Conservation (phyloP, 306 rosid genomes). For the Prunus kanzakura region DNA sequence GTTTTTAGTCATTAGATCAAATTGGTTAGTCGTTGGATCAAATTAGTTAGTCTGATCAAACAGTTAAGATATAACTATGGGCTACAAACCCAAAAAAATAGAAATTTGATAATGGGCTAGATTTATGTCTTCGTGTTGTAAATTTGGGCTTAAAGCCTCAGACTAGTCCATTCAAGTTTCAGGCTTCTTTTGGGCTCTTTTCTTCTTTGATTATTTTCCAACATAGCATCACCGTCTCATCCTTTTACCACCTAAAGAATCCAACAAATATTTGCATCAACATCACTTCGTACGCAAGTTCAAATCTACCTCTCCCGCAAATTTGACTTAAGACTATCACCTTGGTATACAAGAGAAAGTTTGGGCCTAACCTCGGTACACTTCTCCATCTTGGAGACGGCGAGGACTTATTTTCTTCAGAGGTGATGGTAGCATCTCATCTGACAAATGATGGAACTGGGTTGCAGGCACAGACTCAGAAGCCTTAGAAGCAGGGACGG, state of each 20-base stretch:
- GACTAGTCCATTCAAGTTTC: no score
- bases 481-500: neutral
- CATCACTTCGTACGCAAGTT: no score
- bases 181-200: neutral
- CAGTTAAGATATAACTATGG: neutral
- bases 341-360: neutral
- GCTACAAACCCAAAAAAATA: neutral
- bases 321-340: no score
- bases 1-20: no score
- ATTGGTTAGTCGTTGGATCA: no score
- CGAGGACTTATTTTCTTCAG: neutral
- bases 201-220: neutral
- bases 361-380: neutral
- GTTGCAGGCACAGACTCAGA: neutral
- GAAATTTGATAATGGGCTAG: no score
- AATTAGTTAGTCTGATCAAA: no score
- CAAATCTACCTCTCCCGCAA: no score
- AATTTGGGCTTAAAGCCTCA: no score
- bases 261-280: no score
- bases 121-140: no score
- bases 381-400: neutral
- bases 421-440: neutral
- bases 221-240: neutral
- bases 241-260: neutral
- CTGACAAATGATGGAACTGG: neutral